These are phyloP conservation scores for Hirschioporus abietinus DNA, from an alignment of 768 basidiomycete species.

Conservation along the genomic window DNA sequence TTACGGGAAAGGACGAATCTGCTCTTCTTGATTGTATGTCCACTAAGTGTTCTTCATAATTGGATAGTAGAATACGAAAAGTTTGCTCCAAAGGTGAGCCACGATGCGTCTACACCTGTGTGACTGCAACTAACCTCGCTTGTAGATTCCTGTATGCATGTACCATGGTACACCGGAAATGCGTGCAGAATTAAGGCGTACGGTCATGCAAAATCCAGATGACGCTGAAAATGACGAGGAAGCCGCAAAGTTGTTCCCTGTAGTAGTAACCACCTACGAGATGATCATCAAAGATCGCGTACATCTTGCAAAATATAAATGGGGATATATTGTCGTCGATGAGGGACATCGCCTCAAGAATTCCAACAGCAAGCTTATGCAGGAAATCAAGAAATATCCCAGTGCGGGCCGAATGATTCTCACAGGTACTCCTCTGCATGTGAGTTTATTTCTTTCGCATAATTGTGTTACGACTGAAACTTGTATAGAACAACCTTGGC, in stretches of 20 bases:
- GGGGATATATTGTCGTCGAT: slow-evolving; percentile 94
- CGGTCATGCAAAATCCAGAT: slow-evolving; percentile 35
- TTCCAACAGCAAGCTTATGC: slow-evolving; percentile 83
- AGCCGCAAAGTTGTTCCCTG: slow-evolving; percentile 52
- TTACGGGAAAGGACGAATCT: slow-evolving; percentile 68
- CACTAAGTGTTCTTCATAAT: slow-evolving; percentile 88
- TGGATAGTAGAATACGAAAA: slow-evolving; percentile 83
- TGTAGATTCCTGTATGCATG: slow-evolving; percentile 80
- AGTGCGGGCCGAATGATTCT: slow-evolving; percentile 88
- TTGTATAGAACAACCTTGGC: slow-evolving; percentile 79
- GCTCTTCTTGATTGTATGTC: slow-evolving; percentile 87
- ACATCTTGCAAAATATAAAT: slow-evolving; percentile 59
- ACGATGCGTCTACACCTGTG: slow-evolving; percentile 8
- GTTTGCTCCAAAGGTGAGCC: slow-evolving; percentile 71
- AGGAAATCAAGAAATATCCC: slow-evolving; percentile 81
- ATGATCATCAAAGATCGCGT: slow-evolving; percentile 82
- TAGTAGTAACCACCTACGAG: slow-evolving; percentile 90
- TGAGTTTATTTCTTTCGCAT: slow-evolving; percentile 30
- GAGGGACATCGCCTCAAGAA: slow-evolving; percentile 97
- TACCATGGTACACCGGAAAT: slow-evolving; percentile 86
- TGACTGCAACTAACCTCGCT: slow-evolving; percentile 4
- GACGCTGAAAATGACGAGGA: slow-evolving; percentile 18
- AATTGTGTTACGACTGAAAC: slow-evolving; percentile 5
- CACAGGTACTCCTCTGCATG: slow-evolving; percentile 95
- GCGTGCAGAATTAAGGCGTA: slow-evolving; percentile 71